A percentile compares a stretch with the other conserved stretches of the same genome.
phyloP scores from a whole-genome alignment of 805 yeast species.

The Ogataea paradorogensis region DNA sequence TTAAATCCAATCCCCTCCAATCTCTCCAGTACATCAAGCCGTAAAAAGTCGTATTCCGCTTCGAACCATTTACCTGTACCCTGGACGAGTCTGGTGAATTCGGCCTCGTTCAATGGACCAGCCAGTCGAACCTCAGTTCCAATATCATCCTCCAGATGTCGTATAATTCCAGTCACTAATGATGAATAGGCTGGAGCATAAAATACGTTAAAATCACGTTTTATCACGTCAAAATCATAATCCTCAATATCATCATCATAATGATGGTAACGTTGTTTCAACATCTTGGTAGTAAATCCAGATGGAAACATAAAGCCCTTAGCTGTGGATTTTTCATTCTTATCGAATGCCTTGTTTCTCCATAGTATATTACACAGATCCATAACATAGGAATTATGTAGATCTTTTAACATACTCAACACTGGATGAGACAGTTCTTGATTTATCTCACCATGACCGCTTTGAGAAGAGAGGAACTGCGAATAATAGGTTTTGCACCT shows the following conservation, averaged over 20 bases:
- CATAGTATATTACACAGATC: conserved; percentile 55
- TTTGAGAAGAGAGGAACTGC: conserved; percentile 19
- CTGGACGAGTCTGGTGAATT: conserved; percentile 34
- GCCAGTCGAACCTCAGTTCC: conserved; percentile 40
- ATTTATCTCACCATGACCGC: conserved; percentile 15
- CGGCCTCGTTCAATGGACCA: conserved; percentile 50
- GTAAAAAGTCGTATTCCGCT: conserved; percentile 41
- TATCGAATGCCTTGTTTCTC: conserved; percentile 51
- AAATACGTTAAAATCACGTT: conserved; percentile 38
- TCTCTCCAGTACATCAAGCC: conserved; percentile 41
- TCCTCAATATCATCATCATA: conserved; percentile 23
- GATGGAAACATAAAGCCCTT: conserved; percentile 39
- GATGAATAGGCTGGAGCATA: conserved; percentile 51
- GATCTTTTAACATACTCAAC: conserved; percentile 24
- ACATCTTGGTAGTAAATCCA: conserved; percentile 32
- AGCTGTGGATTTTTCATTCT: conserved; percentile 32
- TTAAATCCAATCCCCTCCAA: conserved; percentile 42
- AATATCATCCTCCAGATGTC: conserved; percentile 45
- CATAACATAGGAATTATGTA: conserved; percentile 51
- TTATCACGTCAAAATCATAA: conserved; percentile 17
- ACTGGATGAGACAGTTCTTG: conserved; percentile 12
- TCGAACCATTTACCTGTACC: conserved; percentile 25
- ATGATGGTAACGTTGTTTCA: conserved; percentile 25
- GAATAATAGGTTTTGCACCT: conserved; percentile 38
- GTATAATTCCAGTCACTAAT: conserved; percentile 41